Evolutionary conservation across 805 yeast species (phyloP), one percentile per base, ranked within the genome.

Genomic region (Jamesozyma spencerorum): DNA sequence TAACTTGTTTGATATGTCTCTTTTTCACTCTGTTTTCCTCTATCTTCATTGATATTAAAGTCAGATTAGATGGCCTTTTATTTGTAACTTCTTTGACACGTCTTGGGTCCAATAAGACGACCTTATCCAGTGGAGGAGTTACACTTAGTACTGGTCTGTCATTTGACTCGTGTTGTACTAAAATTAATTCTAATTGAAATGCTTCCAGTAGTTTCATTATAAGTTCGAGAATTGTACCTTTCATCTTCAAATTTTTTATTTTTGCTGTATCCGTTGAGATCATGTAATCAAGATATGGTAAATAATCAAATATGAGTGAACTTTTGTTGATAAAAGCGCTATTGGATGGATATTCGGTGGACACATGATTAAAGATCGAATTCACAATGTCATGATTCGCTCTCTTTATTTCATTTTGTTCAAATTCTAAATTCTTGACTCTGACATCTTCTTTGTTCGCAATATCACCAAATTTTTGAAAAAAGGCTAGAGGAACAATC

Each of bases 381-480:
- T 51, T 50, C 3, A 51, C 27, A 13, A 70, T 47, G 33, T 63
- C 64, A n/a, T 36, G 38, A 20, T 54, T 64, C 15, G 47, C 42
- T 35, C 54, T 54, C 7, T 36, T 46, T 3, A 36, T 36, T 38
- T 69, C 72, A 24, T 51, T 47, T 13, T 40, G 28, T 39, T 56
- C 58, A 31, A 45, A 59, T 47, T 63, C 64, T 28, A 54, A 51
- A 33, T 59, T 57, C 39, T 52, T 55, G 24, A 62, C 48, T 31
- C 54, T 56, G 11, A 58, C 13, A 38, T 54, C 58, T 5, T 55
- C 57, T 42, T 58, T 56, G 43, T 70, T 75, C 18, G 68, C 68
- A 32, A 75, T 66, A 48, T 80, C 87, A 52, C 79, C 74, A 61
- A 82, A 87, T 40, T 73, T 60, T 15, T 71, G 66, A 69, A 75